Conservation (phyloP, 169 alveolate genomes). For the Theileria sp. region DNA sequence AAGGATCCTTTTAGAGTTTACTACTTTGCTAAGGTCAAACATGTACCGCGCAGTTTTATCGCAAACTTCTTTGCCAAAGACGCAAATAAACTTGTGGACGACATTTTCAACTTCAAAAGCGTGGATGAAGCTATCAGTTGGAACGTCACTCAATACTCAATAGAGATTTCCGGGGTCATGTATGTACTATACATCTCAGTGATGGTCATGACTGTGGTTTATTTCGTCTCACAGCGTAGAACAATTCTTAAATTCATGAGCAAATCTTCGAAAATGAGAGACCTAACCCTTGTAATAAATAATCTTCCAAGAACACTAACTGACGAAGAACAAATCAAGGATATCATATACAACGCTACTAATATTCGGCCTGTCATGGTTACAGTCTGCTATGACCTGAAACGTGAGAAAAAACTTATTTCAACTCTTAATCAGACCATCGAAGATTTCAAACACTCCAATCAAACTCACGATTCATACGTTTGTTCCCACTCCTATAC, state of each 20-base stretch:
- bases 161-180: slow-evolving; percentile 37
- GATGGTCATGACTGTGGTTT: slow-evolving; percentile 54
- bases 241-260: slow-evolving; percentile 15
- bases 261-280: slow-evolving; percentile 24
- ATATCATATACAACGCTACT: slow-evolving; percentile 21
- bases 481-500: background rate
- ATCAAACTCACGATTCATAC: background rate
- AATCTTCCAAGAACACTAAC: slow-evolving; percentile 34
- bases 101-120: slow-evolving; percentile 45
- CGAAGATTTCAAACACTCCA: background rate
- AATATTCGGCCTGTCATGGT: slow-evolving; percentile 39
- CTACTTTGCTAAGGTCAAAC: background rate
- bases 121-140: slow-evolving; percentile 65
- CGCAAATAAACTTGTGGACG: slow-evolving; percentile 20
- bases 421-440: slow-evolving; percentile 20
- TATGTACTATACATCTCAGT: slow-evolving; percentile 33
- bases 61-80: slow-evolving; percentile 12
- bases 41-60: background rate
- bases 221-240: slow-evolving; percentile 44
- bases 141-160: slow-evolving; percentile 50
- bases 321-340: slow-evolving; percentile 28
- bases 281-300: slow-evolving; percentile 43
- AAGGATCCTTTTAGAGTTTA: slow-evolving; percentile 47
- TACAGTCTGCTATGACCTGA: slow-evolving; percentile 45
- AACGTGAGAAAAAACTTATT: slow-evolving; percentile 4